phyloP scores from a whole-genome alignment of 768 basidiomycete genomes.

The Tricholoma sp. region DNA sequence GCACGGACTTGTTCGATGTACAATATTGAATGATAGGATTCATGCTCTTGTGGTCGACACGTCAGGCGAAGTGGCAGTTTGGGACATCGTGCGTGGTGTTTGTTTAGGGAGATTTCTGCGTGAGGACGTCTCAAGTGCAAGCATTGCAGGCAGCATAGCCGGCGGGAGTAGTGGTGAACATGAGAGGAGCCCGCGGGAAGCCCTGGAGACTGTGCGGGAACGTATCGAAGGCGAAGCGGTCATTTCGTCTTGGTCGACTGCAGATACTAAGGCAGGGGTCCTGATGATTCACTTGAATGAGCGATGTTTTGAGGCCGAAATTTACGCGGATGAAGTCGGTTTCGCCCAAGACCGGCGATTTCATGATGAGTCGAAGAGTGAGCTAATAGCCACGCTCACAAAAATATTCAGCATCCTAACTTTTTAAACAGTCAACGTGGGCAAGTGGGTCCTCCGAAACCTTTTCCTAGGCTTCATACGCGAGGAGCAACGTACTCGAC shows the following conservation, averaged over 20 bases:
- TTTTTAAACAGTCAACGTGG: slow-evolving; percentile 70
- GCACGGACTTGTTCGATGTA: slow-evolving; percentile 75
- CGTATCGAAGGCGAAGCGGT: slow-evolving; percentile 94
- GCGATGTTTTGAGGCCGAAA: slow-evolving; percentile 88
- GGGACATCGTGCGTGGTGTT: slow-evolving; percentile 79
- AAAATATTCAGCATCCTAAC: background rate
- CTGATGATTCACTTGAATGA: slow-evolving; percentile 86
- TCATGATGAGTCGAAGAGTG: slow-evolving; percentile 78
- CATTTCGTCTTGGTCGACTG: slow-evolving; percentile 76
- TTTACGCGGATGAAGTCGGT: slow-evolving; percentile 90
- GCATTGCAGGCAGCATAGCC: slow-evolving; percentile 40
- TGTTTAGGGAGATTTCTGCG: slow-evolving; percentile 69
- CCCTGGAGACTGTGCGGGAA: slow-evolving; percentile 82
- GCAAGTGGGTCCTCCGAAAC: slow-evolving; percentile 87
- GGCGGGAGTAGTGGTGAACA: slow-evolving; percentile 33
- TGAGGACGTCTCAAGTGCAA: slow-evolving; percentile 62
- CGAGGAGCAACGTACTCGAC: slow-evolving; percentile 53
- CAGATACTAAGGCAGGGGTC: slow-evolving; percentile 87
- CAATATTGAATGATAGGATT: slow-evolving; percentile 82
- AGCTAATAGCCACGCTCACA: slow-evolving; percentile 24
- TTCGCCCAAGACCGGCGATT: slow-evolving; percentile 54
- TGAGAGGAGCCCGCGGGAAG: slow-evolving; percentile 71
- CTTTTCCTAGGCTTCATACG: slow-evolving; percentile 75
- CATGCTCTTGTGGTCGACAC: slow-evolving; percentile 92
- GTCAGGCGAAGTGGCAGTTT: slow-evolving; percentile 80